Evolutionary conservation across 805 yeast genomes (phyloP), one percentile per base, ranked within the genome.

Genomic region (Metahyphopichia silvanorum): DNA sequence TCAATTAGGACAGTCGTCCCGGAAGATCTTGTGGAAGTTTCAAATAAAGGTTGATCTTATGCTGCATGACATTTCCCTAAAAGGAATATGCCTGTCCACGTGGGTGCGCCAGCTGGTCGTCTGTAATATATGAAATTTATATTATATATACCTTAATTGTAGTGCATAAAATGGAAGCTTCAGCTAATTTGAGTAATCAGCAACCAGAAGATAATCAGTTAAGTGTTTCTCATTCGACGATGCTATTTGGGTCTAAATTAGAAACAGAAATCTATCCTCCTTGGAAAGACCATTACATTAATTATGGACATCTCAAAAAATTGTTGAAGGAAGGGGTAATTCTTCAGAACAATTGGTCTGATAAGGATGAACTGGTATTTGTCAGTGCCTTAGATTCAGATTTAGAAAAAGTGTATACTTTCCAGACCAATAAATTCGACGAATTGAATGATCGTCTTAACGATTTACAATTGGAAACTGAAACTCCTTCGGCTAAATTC

Each of bases 221-320:
- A n/a, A n/a, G n/a, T n/a, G n/a, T n/a, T n/a, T n/a, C n/a, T n/a
- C n/a, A n/a, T n/a, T n/a, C n/a, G n/a, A n/a, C n/a, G 29, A 88
- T 93, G 98, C 63, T 91, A 34, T 91, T 91, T 53, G 95, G 95
- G 33, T 86, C 76, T 31, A 86, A 85, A 53, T 69, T 91, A 35
- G 81, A 82, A 33, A 79, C 77, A 43, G 97, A 89, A 55, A 77
- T 78, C 21, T 87, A 84, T 60, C 78, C 79, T 28, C 95, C 97
- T 2, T 91, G 98, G 98, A 82, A 76, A 55, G 74, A 71, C 20
- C 71, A 78, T 50, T 85, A 84, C 53, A 71, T 85, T 38, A 66
- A 76, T 51, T 85, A 85, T 53, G 84, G 74, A 44, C 60, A 60
- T 24, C 61, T 85, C 51, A 84, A 84, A 58, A 77, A 73, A 45